Evolutionary conservation across 2,329 filamentous ascomycete species (phyloP).

Genomic region (Aspergillus pseudotamarii): DNA sequence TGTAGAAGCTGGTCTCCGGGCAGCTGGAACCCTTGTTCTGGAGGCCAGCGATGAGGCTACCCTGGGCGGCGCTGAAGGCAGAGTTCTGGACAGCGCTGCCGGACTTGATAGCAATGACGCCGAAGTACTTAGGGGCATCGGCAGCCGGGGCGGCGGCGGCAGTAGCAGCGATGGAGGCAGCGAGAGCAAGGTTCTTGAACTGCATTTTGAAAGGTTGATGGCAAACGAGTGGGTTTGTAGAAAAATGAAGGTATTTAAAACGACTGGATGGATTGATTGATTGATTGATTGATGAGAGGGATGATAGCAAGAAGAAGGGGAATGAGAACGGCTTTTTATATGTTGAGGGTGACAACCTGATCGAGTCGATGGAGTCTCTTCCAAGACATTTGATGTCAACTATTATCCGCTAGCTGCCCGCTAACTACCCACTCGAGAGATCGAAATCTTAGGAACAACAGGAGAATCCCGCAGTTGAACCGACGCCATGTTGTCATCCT

Average conservation of each 20-base stretch:
- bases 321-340: neutral
- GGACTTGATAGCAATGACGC: slow-evolving; percentile 54
- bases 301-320: neutral
- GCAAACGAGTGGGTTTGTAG: neutral
- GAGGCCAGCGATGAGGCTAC: slow-evolving; percentile 50
- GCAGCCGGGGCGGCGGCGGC: slow-evolving; percentile 26
- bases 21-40: slow-evolving; percentile 54
- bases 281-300: neutral
- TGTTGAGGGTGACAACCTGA: neutral
- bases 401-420: neutral
- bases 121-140: slow-evolving; percentile 42
- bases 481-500: neutral
- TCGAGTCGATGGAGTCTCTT: neutral
- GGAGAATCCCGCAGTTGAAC: neutral
- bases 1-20: slow-evolving; percentile 54
- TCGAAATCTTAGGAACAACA: neutral
- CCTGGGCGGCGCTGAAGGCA: slow-evolving; percentile 48
- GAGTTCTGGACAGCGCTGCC: slow-evolving; percentile 54
- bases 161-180: slow-evolving; percentile 36
- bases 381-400: slow-evolving; percentile 4
- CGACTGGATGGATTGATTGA: neutral
- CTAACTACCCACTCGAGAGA: neutral
- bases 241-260: neutral
- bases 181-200: slow-evolving; percentile 29
- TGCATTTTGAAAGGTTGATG: slow-evolving; percentile 27